Percentiles rank a stretch among this genome's conserved stretches.
phyloP scores from a whole-genome alignment of 1,139 yeast species.

The Yamadazyma epiphylla region DNA sequence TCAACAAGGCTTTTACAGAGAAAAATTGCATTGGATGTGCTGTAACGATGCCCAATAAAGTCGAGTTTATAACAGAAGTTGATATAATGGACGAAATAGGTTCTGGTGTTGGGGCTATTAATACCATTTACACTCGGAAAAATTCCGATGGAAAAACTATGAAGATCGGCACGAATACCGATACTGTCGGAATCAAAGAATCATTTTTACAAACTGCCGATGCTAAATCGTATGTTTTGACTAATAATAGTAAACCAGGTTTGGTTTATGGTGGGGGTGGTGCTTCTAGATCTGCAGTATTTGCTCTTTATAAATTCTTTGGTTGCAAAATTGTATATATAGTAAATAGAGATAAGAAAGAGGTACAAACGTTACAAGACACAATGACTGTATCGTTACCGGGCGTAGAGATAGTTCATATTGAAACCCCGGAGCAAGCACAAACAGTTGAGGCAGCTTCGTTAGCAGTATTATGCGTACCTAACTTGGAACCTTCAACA shows the following conservation, averaged over 20 bases:
- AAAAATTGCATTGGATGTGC: constrained; percentile 20
- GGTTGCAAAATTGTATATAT: constrained; percentile 21
- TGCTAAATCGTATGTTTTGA: constrained; percentile 5
- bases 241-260: constrained; percentile 15
- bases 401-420: constrained; percentile 17
- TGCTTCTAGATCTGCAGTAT: constrained; percentile 28
- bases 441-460: constrained; percentile 11
- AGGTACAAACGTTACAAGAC: constrained; percentile 16
- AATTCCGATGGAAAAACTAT: constrained; percentile 5
- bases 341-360: constrained; percentile 21
- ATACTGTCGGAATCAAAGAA: constrained; percentile 24
- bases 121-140: constrained; percentile 22
- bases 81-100: constrained; percentile 22
- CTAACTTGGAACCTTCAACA: constrained; percentile 21
- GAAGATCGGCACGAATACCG: constrained; percentile 25
- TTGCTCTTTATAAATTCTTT: constrained; percentile 20
- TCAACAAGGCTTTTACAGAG: constrained; percentile 9
- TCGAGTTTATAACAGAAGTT: constrained; percentile 18
- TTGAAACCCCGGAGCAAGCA: constrained; percentile 20
- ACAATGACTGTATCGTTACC: constrained; percentile 18
- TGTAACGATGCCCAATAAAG: constrained; percentile 28
- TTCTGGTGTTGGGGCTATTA: constrained; percentile 24
- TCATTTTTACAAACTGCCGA: constrained; percentile 16
- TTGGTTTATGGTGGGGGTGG: constrained; percentile 33
- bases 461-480: constrained; percentile 23